These are phyloP conservation scores for Corymbia maculata DNA, from an alignment of 345 rosid species.

Conservation along the genomic window DNA sequence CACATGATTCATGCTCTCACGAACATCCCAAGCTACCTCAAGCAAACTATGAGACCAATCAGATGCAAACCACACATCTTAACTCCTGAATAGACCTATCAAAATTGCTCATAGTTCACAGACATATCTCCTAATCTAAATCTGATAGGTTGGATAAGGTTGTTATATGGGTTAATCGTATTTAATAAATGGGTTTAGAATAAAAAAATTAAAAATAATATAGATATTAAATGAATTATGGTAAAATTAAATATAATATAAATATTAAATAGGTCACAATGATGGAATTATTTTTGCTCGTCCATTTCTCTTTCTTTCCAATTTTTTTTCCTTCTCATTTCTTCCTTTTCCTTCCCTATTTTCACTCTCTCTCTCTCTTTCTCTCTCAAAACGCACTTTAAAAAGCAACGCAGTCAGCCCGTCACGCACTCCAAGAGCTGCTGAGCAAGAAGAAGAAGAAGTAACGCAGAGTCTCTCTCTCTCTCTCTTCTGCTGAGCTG, in stretches of 20 bases:
- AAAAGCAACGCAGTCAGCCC: background rate
- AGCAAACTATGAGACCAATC: background rate
- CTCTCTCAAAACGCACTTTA: background rate
- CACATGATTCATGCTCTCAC: background rate
- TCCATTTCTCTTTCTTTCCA: too few relatives aligned
- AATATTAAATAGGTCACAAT: rapidly evolving
- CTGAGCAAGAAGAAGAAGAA: background rate
- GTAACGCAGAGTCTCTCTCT: background rate
- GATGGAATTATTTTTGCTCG: background rate
- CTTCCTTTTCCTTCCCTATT: background rate
- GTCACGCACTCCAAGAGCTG: background rate
- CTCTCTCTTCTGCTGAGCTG: background rate
- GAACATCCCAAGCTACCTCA: rapidly evolving
- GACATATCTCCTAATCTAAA: background rate
- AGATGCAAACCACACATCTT: rapidly evolving
- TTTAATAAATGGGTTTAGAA: too few relatives aligned
- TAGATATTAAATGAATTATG: rapidly evolving
- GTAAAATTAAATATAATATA: too few relatives aligned
- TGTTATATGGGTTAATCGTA: too few relatives aligned
- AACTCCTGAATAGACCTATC: rapidly evolving
- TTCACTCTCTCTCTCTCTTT: background rate
- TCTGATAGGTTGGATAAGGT: too few relatives aligned
- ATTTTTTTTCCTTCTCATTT: too few relatives aligned
- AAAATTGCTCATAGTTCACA: too few relatives aligned
- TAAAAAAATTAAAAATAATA: too few relatives aligned